Evolutionary conservation across 2,329 filamentous ascomycete species (phyloP), one percentile per base, ranked within the genome.

Genomic region (Nectriaceae sp.): DNA sequence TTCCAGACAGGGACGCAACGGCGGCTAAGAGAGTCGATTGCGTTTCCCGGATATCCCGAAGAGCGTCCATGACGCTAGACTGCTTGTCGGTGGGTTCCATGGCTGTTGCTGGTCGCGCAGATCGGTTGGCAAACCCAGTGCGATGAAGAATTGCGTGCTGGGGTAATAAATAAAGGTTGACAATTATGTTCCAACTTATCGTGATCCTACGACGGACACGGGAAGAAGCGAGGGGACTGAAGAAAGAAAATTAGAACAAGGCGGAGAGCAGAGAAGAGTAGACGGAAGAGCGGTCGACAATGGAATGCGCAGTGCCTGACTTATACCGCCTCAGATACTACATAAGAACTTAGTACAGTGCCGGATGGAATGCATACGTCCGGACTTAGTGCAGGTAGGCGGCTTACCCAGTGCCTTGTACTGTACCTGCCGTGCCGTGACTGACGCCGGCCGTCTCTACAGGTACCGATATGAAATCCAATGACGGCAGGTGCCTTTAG

Each of bases 11-110:
- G n/a, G 66, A 60, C 38, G 76, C 68, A 21, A 78, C 60, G 4
- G 70, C 70, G 19, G 67, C 64, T 26, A 74, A 53, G 16, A 78
- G 64, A 41, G 70, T 66, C 11, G 66, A 55, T 53, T 78, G 75
- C 15, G 66, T 69, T 46, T 70, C 64, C 47, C 73, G 70, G 26
- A 78, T 73, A 42, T 74, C 67, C 31, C 66, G 68, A 46, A 76
- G 61, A 26, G 62, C 53, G 21, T 63, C 60, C 37, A 64, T 38
- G 45, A 69, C 49, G 16, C 54, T 55, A 20, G 53, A 31, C 37
- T 62, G 55, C 24, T 59, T 49, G 24, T 52, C 51, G 46, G 44
- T 47, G 24, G 56, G 37, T 18, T 53, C 59, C 65, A 68, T 68
- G 50, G 31, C 44, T 19, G 33, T 16, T 10, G 16, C 8, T 11